Base-by-base conservation (phyloP, 768 basidiomycete genomes). In the Rossbeevera mucosa region DNA sequence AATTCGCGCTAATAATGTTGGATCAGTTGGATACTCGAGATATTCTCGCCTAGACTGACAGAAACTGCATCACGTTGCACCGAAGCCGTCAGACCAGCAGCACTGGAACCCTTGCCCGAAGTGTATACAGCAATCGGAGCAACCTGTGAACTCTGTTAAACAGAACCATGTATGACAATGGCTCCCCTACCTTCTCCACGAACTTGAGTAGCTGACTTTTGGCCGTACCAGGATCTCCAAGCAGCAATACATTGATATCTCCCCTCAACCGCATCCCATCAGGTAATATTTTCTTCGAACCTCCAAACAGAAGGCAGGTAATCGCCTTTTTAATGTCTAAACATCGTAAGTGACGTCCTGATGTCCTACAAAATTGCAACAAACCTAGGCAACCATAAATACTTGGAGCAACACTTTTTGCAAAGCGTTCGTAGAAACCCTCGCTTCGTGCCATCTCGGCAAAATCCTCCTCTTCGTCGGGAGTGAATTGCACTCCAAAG, bases 71-170 rank as follows among this genome's bases (percentile, higher is more conserved):
- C 96, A 5, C 96, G 82, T 71, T 98, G 96, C 1, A 99, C 96
- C 3, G 91, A 91, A 11, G 96, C 96, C 2, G 96, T 99, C 59
- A 99, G 72, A 86, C 96, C 96, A 45, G 96, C 96, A 8, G 96
- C 96, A 72, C 93, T 96, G 5, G 92, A 94, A 47, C 96, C 96
- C 66, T 99, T 99, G 4, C 96, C 96, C 16, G 94, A 96, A 0
- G 96, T 98, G 67, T 99, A 98, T 1, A 99, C 96, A 0, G 95
- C 91, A 55, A 98, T 94, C 0, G 96, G 96, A 1, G 96, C 94
- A 44, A 97, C 94, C 89, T 92, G 51, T 7, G 43, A 46, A 25
- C 49, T 30, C 56, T 42, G 14, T 57, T 18, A 45, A 30, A 9
- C 18, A 51, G 44, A 47, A 9, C 21, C 5, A 14, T 6, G 46